Base-by-base conservation (phyloP, 1,139 yeast genomes). In the Yamadazyma sp. region DNA sequence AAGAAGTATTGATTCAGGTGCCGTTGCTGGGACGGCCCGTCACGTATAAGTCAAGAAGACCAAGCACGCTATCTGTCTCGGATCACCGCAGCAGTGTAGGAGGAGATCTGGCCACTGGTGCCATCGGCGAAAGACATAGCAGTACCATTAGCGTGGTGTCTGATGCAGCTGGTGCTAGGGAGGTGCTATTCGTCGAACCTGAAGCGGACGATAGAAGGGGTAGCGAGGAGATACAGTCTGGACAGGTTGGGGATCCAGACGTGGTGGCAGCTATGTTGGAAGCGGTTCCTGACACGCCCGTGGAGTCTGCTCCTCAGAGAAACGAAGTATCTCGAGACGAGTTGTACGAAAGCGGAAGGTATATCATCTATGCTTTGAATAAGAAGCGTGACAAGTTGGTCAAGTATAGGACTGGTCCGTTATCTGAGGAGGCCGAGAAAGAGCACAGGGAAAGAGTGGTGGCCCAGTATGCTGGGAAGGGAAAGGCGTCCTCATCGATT, bases 1-100 rank as follows among this genome's bases (percentile, higher is more conserved):
- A 44, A 16, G 73, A 75, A 1, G 62, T 65, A 18, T 61, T 61
- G 33, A 69, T 69, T 41, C 71, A 64, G 15, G 64, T 69, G 14
- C 75, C 75, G 1, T 47, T 52, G n/a, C 31, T 12, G n/a, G 20
- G 31, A 28, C 9, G 20, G n/a, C 31, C 8, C 6, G 16, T 9
- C 5, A 12, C 31, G 5, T 7, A 16, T 11, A 16, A 28, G 12
- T 4, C n/a, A 18, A 28, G 20, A 15, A 28, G 20, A 9, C 31
- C 20, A 11, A 16, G 20, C 12, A 12, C 31, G 12, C 14, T 17
- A 4, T n/a, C 8, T n/a, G 5, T 8, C n/a, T 7, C 17, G n/a
- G 20, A 16, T n/a, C 29, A 12, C 5, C n/a, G 29, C 9, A 15
- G 16, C 16, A 26, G 29, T 16, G n/a, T 10, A 10, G n/a, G n/a